A percentile compares a stretch with the other conserved stretches of the same genome.
phyloP scores from a whole-genome alignment of 2,329 filamentous ascomycete genomes.

The Calonectria henricotiae region DNA sequence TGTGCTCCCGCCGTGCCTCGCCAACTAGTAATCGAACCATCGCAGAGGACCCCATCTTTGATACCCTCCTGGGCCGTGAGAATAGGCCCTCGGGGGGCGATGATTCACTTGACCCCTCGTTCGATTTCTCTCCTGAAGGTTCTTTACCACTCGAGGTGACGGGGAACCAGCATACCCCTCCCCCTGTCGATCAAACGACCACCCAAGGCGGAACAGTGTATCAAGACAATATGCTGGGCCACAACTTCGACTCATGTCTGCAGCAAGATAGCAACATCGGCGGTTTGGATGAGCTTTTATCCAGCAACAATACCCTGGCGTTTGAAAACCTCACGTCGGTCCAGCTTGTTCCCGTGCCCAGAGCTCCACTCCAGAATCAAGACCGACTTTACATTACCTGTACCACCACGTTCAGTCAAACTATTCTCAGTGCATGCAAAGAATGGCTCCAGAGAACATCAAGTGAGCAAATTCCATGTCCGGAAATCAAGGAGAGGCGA shows the following conservation, averaged over 20 bases:
- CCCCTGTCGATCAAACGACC: not conserved
- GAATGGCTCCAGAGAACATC: not conserved
- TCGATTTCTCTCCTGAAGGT: not conserved
- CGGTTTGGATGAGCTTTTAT: not conserved
- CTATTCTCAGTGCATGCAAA: conserved; percentile 1
- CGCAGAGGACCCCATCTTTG: conserved; percentile 8
- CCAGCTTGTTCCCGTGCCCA: not conserved
- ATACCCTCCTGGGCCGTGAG: conserved; percentile 2
- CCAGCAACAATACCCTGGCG: not conserved
- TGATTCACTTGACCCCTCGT: not conserved
- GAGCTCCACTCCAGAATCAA: conserved; percentile 2
- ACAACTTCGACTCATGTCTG: conserved; percentile 1
- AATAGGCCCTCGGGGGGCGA: not conserved
- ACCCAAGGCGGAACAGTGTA: not conserved
- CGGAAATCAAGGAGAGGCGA: not conserved
- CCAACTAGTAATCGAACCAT: not conserved
- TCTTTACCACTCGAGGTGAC: not conserved
- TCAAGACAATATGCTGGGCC: not conserved
- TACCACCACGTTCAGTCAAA: conserved; percentile 1
- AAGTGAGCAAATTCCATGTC: not conserved
- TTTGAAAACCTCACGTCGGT: conserved; percentile 1
- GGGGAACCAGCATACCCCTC: not conserved
- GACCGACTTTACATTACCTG: conserved; percentile 11
- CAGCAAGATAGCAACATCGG: not conserved
- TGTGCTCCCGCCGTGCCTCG: not conserved